These are phyloP conservation scores for Cutaneotrichosporon daszewskae DNA, from an alignment of 1,284 basidiomycete species.

Conservation along the genomic window DNA sequence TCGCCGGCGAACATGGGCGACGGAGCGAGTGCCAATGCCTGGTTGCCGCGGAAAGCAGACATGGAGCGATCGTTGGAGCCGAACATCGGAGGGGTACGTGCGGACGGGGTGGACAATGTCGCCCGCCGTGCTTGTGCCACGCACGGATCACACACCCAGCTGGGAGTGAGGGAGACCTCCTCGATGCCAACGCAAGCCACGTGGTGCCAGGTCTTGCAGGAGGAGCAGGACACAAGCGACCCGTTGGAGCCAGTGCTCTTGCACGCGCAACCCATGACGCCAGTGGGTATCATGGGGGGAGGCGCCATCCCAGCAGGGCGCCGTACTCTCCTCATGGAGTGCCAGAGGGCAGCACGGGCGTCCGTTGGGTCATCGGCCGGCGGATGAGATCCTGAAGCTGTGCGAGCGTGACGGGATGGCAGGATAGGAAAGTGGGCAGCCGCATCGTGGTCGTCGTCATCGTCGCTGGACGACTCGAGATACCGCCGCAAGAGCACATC, in stretches of 20 bases:
- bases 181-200: constrained; percentile 34
- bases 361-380: constrained; percentile 10
- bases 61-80: constrained; percentile 26
- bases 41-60: constrained; percentile 34
- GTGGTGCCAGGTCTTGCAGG: constrained; percentile 42
- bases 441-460: constrained; percentile 19
- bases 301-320: neutral
- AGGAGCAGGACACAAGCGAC: constrained; percentile 31
- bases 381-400: no score
- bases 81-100: constrained; percentile 7
- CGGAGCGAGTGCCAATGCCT: constrained; percentile 40
- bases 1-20: constrained; percentile 38
- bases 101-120: constrained; percentile 26
- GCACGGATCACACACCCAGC: constrained; percentile 39
- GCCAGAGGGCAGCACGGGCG: constrained; percentile 14
- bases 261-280: constrained; percentile 34
- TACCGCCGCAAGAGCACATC: constrained; percentile 30
- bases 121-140: constrained; percentile 19
- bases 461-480: constrained; percentile 38
- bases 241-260: constrained; percentile 21
- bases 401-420: neutral
- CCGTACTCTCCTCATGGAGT: constrained; percentile 6
- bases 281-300: constrained; percentile 14
- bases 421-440: constrained; percentile 6
- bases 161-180: constrained; percentile 21